Conservation (phyloP, 345 rosid genomes). For the Rhodamnia argentea region DNA sequence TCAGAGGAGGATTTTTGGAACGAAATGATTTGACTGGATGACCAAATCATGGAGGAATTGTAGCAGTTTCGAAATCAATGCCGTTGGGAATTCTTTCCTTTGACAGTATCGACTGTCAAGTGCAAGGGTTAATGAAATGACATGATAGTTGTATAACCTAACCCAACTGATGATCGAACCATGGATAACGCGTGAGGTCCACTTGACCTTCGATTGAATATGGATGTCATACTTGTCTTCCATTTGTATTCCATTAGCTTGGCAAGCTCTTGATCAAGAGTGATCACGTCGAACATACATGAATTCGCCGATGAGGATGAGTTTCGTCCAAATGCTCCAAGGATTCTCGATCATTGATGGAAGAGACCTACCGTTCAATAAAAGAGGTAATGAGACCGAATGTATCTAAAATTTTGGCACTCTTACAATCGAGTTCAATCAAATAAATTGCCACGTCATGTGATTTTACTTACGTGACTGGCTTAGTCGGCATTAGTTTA, state of each 20-base stretch:
- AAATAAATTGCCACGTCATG: neutral
- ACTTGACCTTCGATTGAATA: neutral
- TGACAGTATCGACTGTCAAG: neutral
- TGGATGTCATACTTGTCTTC: neutral
- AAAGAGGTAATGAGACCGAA: neutral
- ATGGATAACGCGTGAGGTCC: neutral
- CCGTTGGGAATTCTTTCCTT: too few relatives aligned
- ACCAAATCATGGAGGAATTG: too few relatives aligned
- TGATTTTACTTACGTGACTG: neutral
- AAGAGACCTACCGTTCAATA: neutral
- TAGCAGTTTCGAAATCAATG: too few relatives aligned
- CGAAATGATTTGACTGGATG: too few relatives aligned
- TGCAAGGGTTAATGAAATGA: neutral
- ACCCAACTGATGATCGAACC: neutral
- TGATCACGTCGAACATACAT: neutral
- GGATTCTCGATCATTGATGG: neutral
- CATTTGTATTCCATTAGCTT: neutral
- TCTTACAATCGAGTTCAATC: neutral
- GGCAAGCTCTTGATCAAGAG: neutral
- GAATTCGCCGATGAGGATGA: neutral
- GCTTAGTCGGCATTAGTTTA: neutral
- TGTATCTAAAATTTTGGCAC: neutral
- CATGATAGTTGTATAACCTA: neutral
- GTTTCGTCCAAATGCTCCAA: neutral
- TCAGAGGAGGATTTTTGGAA: too few relatives aligned